These are phyloP conservation scores for Mucor mucedo DNA, from an alignment of 371 early-diverging fungal species.

Conservation along the genomic window DNA sequence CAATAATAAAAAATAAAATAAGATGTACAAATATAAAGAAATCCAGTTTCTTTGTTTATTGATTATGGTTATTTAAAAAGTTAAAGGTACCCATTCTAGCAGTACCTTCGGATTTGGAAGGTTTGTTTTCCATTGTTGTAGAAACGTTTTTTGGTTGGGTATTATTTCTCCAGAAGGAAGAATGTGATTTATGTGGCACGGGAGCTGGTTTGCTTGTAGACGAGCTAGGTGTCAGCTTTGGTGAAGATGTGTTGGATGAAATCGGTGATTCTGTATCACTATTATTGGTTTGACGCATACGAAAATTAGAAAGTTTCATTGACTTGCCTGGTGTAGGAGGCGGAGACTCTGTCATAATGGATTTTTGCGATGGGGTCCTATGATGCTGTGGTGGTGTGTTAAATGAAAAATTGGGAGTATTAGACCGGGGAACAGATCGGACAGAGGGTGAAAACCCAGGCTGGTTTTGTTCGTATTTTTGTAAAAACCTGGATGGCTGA, in stretches of 20 bases:
- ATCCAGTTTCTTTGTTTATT: constrained; percentile 15
- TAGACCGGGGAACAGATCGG: neutral
- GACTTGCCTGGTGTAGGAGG: constrained; percentile 4
- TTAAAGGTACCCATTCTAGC: constrained; percentile 10
- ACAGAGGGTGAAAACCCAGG: constrained; percentile 1
- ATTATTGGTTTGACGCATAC: constrained; percentile 16
- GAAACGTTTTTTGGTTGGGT: constrained; percentile 1
- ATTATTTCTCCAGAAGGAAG: constrained; percentile 27
- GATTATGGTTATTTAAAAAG: constrained; percentile 18
- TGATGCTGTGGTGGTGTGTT: constrained; percentile 6
- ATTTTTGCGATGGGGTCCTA: constrained; percentile 19
- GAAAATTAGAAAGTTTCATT: constrained; percentile 21
- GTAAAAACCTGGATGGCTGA: constrained; percentile 14
- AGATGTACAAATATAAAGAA: constrained; percentile 23
- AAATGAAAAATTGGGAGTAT: constrained; percentile 1
- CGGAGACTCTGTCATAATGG: constrained; percentile 13
- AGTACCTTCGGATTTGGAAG: constrained; percentile 19
- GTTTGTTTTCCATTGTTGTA: constrained; percentile 5
- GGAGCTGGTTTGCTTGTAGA: constrained; percentile 7
- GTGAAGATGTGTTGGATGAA: constrained; percentile 5
- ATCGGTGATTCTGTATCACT: constrained; percentile 10
- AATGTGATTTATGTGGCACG: neutral
- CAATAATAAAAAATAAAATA: constrained; percentile 5
- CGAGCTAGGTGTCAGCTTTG: constrained; percentile 10
- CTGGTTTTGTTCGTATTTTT: constrained; percentile 21